Evolutionary conservation across 768 basidiomycete genomes (phyloP).

Genomic region (Phanerodontia chrysosporium): DNA sequence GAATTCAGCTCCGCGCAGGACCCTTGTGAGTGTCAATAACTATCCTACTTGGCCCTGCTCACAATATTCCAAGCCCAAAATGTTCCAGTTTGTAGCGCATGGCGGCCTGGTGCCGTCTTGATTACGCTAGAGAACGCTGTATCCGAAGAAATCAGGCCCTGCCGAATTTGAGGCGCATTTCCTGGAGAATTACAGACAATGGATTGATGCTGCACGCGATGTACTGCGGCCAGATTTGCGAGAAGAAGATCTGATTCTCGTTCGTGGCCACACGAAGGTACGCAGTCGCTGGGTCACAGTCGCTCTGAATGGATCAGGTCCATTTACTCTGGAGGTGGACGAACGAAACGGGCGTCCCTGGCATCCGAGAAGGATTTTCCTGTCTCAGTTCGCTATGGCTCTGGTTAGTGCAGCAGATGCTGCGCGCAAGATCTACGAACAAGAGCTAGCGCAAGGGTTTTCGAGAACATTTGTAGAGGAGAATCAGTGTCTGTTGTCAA

Average conservation of each 20-base stretch:
- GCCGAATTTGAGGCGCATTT: background rate
- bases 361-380: background rate
- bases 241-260: background rate
- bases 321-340: background rate
- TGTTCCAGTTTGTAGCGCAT: background rate
- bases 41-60: too few relatives aligned
- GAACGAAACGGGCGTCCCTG: background rate
- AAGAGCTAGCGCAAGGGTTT: background rate
- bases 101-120: background rate
- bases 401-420: background rate
- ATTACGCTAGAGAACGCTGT: background rate
- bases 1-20: too few relatives aligned
- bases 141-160: background rate
- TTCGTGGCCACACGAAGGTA: background rate
- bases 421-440: background rate
- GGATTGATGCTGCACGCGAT: background rate
- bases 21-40: too few relatives aligned
- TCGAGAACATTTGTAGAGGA: background rate
- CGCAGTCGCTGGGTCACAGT: background rate
- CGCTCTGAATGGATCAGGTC: background rate
- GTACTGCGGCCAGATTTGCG: background rate
- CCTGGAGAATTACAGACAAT: background rate
- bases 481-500: background rate
- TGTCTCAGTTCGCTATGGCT: background rate
- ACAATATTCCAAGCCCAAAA: background rate